Conservation (phyloP, 2,329 filamentous ascomycete species). For the Epichloe hybrida region DNA sequence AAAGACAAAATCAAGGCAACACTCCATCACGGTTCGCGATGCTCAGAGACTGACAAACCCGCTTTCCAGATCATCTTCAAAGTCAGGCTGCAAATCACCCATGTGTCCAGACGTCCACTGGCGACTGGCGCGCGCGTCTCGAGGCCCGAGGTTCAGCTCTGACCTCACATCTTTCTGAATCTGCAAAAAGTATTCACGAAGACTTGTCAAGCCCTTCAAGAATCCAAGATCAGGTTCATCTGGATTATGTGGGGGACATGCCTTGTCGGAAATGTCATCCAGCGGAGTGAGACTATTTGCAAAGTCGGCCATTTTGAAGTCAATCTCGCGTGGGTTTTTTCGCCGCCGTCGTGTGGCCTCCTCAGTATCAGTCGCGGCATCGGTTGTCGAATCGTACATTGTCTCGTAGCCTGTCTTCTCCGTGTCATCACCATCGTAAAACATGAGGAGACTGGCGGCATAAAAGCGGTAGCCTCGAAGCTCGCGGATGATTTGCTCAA, state of each 20-base stretch:
- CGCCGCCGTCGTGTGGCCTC: constrained; percentile 33
- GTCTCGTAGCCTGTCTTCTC: constrained; percentile 35
- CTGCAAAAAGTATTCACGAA: constrained; percentile 79
- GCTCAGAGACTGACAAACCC: constrained; percentile 2
- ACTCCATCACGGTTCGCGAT: neutral
- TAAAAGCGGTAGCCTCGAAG: constrained; percentile 88
- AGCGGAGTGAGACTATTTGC: constrained; percentile 92
- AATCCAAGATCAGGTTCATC: constrained; percentile 79
- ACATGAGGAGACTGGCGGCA: constrained; percentile 84
- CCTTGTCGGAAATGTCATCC: constrained; percentile 47
- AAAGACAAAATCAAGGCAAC: neutral
- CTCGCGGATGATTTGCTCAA: constrained; percentile 71
- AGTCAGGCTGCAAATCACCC: constrained; percentile 14
- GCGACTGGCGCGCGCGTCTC: constrained; percentile 8
- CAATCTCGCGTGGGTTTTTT: constrained; percentile 50
- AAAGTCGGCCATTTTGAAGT: constrained; percentile 97
- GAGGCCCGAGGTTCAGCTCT: constrained; percentile 33
- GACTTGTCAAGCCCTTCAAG: constrained; percentile 64
- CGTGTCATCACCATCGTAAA: constrained; percentile 76
- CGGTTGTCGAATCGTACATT: constrained; percentile 42
- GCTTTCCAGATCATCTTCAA: constrained; percentile 14
- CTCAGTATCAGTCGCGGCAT: constrained; percentile 44
- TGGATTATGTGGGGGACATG: constrained; percentile 72
- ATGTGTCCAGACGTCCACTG: constrained; percentile 9
- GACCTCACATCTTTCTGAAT: constrained; percentile 66